A percentile compares a stretch with the other conserved stretches of the same genome.
phyloP scores from a whole-genome alignment of 805 yeast genomes.

The Candida patagonica region DNA sequence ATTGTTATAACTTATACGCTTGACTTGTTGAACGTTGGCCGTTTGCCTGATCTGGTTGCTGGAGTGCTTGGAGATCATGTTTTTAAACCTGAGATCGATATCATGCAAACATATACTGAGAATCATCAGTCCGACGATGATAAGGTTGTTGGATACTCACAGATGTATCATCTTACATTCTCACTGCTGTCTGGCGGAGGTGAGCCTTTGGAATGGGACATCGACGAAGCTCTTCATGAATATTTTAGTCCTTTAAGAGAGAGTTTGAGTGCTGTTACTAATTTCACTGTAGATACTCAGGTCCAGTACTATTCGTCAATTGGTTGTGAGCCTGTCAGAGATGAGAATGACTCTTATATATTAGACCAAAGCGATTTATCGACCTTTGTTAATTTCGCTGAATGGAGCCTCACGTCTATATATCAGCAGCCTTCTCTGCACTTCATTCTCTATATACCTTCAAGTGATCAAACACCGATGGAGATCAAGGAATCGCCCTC shows the following conservation, averaged over 20 bases:
- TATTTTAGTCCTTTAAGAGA: conserved; percentile 48
- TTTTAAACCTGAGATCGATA: conserved; percentile 34
- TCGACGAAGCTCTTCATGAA: conserved; percentile 41
- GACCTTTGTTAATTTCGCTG: conserved; percentile 74
- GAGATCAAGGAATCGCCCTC: conserved; percentile 36
- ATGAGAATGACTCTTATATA: conserved; percentile 23
- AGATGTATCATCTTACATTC: conserved; percentile 66
- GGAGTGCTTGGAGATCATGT: conserved; percentile 41
- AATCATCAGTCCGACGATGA: conserved; percentile 12
- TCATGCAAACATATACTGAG: conserved; percentile 18
- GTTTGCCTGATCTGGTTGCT: conserved; percentile 52
- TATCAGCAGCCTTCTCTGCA: conserved; percentile 61
- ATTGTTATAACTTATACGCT: conserved; percentile 36
- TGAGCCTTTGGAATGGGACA: conserved; percentile 63
- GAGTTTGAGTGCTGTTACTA: conserved; percentile 45
- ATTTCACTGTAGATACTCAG: conserved; percentile 72
- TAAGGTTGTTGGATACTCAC: conserved; percentile 44
- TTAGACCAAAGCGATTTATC: conserved; percentile 50
- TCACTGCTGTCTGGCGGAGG: conserved; percentile 58
- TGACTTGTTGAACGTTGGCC: conserved; percentile 43
- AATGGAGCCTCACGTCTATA: conserved; percentile 59
- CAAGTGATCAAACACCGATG: conserved; percentile 39
- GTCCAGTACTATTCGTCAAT: conserved; percentile 54
- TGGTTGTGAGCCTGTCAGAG: conserved; percentile 10
- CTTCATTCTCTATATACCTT: conserved; percentile 60